Base-by-base conservation (phyloP, 2,329 filamentous ascomycete species). In the Alternaria infectoria region DNA sequence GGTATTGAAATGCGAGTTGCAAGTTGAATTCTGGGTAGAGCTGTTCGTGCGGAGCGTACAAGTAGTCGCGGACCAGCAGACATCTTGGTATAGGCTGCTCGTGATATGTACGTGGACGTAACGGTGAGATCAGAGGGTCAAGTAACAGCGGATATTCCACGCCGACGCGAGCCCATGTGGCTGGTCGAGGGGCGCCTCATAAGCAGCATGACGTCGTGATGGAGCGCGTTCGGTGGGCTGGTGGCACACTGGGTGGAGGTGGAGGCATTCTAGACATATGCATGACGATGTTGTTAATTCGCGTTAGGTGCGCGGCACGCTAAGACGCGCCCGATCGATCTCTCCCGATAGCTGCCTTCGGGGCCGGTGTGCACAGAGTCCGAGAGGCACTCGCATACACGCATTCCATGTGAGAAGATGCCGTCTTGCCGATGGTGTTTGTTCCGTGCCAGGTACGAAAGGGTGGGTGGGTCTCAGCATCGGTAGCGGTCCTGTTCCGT, bases 211-310 rank as follows among this genome's bases (percentile, higher is more conserved):
- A 72, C 70, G 70, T 71, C 61, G 61, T 59, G 25, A 59, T 46
- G 25, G 32, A 60, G 59, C 61, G 58, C 64, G 32, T 57, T 55
- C 17, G 54, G 56, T 56, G 49, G n/a, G 54, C 49, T 63, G 56
- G 56, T 59, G 59, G 61, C 52, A 56, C 61, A 54, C 58, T 62
- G 40, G 40, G 66, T 62, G 68, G 65, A 67, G 44, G 32, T 58
- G 45, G 28, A 52, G 60, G 63, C 44, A 62, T 67, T 67, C 59
- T 63, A 67, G 51, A 61, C 61, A 65, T 67, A 73, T 69, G 65
- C 54, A 73, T 73, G 71, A 73, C 71, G 71, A 69, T 57, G 60
- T 50, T 54, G 43, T 54, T 54, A 67, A 66, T 64, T 62, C 59
- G 57, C 64, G 49, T 67, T 21, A 57, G 44, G 25, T 50, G 61